These are phyloP conservation scores for Arachnopeziza araneosa DNA, from an alignment of 2,329 filamentous ascomycete genomes.

Conservation along the genomic window DNA sequence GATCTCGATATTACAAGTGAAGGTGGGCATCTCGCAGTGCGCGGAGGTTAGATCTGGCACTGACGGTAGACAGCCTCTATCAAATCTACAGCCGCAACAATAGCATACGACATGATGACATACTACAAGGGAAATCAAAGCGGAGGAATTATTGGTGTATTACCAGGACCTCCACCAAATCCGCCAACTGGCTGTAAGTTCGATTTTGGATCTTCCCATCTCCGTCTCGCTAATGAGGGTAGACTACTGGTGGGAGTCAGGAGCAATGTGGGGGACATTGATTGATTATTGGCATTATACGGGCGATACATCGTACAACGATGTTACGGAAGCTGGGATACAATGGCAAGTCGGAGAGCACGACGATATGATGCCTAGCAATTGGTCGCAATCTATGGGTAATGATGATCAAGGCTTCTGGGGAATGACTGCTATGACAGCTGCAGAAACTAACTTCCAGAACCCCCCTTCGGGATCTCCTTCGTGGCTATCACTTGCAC, in stretches of 20 bases:
- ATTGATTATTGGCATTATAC: slow-evolving; percentile 61
- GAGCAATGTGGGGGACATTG: slow-evolving; percentile 53
- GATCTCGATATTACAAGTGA: slow-evolving; percentile 24
- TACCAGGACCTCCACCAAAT: slow-evolving; percentile 39
- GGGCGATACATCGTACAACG: slow-evolving; percentile 52
- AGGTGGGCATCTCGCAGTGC: slow-evolving; percentile 13
- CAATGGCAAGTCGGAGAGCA: slow-evolving; percentile 52
- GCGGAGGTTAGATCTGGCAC: slow-evolving; percentile 27
- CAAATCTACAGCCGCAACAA: slow-evolving; percentile 26
- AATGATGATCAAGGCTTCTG: slow-evolving; percentile 57
- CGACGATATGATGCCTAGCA: slow-evolving; percentile 52
- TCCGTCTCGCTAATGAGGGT: slow-evolving; percentile 5
- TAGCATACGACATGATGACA: slow-evolving; percentile 33
- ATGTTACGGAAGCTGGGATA: slow-evolving; percentile 47
- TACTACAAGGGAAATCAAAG: slow-evolving; percentile 38
- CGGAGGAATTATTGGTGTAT: slow-evolving; percentile 42
- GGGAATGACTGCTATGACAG: slow-evolving; percentile 75
- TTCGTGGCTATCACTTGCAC: slow-evolving; percentile 72
- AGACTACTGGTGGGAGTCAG: slow-evolving; percentile 58
- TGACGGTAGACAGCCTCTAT: slow-evolving; percentile 38
- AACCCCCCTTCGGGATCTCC: slow-evolving; percentile 57
- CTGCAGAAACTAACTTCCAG: slow-evolving; percentile 70
- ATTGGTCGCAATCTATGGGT: slow-evolving; percentile 33
- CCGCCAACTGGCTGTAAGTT: slow-evolving; percentile 28
- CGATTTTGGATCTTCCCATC: not conserved